Percentiles rank a stretch among this genome's conserved stretches.
phyloP scores from a whole-genome alignment of 179 eudicot genomes.

The Beta macrorhiza region DNA sequence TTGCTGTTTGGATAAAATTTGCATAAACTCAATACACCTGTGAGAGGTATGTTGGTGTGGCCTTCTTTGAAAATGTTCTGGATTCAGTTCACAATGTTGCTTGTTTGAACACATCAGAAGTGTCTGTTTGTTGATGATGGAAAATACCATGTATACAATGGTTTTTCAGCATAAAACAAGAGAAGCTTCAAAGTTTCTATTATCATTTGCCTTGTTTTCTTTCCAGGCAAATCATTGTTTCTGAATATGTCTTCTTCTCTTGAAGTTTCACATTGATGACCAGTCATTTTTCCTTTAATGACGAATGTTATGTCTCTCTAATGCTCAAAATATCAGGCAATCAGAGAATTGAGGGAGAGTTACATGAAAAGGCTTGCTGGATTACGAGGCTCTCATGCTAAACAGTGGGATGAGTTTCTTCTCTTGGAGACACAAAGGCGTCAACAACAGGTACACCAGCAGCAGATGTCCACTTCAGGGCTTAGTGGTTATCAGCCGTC shows the following conservation, averaged over 20 bases:
- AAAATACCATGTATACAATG: no score
- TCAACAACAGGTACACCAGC: slow-evolving; percentile 50
- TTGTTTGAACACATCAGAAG: not conserved
- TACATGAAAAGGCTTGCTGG: slow-evolving; percentile 51
- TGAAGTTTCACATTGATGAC: not conserved
- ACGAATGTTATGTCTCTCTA: not conserved
- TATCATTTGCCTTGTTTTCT: not conserved
- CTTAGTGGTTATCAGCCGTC: slow-evolving; percentile 67
- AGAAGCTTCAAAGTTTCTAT: no score
- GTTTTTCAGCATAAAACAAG: no score
- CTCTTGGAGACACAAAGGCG: slow-evolving; percentile 58
- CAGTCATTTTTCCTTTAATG: not conserved
- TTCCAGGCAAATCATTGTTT: not conserved
- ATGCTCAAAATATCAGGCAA: slow-evolving; percentile 42
- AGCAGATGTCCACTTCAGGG: slow-evolving; percentile 52
- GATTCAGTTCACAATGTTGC: not conserved
- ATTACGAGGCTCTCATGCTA: slow-evolving; percentile 60
- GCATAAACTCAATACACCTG: not conserved
- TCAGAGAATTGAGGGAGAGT: slow-evolving; percentile 62
- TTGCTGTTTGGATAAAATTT: not conserved
- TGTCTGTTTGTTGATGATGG: not conserved
- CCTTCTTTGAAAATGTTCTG: not conserved
- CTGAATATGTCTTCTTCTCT: not conserved
- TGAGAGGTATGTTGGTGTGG: not conserved
- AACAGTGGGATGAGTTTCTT: slow-evolving; percentile 90